A percentile compares a stretch with the other conserved stretches of the same genome.
Evolutionary conservation across 2,329 filamentous ascomycete species (phyloP).

Genomic region (Escovopsis weberi): DNA sequence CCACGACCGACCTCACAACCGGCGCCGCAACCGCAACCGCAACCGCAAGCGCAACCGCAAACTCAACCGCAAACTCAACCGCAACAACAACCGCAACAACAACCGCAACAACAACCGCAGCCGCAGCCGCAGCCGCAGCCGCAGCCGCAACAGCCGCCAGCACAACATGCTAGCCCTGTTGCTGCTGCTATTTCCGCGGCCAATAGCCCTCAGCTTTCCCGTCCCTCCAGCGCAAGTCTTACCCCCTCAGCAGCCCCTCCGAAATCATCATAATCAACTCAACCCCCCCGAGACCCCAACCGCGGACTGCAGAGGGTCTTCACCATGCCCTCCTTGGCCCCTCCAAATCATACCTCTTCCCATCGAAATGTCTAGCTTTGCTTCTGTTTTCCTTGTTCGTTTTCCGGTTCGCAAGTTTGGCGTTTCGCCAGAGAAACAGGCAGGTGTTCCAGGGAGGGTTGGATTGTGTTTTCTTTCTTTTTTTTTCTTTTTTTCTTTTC

Average conservation of each 20-base stretch:
- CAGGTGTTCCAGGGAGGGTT: background rate
- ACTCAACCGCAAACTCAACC: no score
- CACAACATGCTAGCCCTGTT: conserved; percentile 7
- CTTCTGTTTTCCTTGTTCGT: background rate
- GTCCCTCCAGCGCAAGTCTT: conserved; percentile 25
- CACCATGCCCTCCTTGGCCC: no score
- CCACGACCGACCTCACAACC: no score
- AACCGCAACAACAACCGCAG: background rate
- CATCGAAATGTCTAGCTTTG: background rate
- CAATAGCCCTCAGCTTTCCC: conserved; percentile 13
- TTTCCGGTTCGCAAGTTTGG: background rate
- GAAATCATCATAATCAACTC: conserved; percentile 7
- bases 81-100: no score
- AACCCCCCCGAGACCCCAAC: no score
- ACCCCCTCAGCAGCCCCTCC: conserved; percentile 18
- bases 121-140: conserved; percentile 6
- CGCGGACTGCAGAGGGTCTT: no score
- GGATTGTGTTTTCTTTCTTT: background rate
- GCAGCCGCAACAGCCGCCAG: conserved; percentile 6
- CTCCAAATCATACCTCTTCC: no score
- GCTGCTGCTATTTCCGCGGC: conserved; percentile 9
- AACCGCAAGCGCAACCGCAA: no score
- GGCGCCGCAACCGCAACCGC: no score
- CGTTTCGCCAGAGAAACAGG: background rate
- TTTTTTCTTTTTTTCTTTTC: background rate